Percentiles rank a stretch among this genome's conserved stretches.
These are phyloP conservation scores for Ogataea henricii DNA, from an alignment of 805 yeast genomes.

Conservation along the genomic window DNA sequence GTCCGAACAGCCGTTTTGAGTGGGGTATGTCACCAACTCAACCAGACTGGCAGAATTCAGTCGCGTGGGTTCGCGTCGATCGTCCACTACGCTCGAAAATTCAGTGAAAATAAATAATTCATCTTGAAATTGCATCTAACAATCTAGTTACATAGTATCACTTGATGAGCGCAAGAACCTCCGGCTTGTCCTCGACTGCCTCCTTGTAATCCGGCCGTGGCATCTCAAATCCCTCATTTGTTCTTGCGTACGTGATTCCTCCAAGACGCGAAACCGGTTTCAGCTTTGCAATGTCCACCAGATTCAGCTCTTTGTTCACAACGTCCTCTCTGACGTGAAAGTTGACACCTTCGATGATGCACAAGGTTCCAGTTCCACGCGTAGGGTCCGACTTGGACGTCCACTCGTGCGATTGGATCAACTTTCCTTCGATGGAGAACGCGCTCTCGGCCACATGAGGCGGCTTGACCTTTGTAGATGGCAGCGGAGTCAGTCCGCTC, in stretches of 20 bases:
- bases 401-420: slow-evolving; percentile 47
- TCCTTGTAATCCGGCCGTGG: slow-evolving; percentile 44
- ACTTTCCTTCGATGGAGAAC: slow-evolving; percentile 57
- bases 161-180: slow-evolving; percentile 8
- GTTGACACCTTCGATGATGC: slow-evolving; percentile 55
- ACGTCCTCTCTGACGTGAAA: slow-evolving; percentile 61
- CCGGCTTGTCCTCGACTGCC: slow-evolving; percentile 16
- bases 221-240: slow-evolving; percentile 46
- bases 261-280: slow-evolving; percentile 60
- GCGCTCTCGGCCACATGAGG: slow-evolving; percentile 64
- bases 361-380: slow-evolving; percentile 39
- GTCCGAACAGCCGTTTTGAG: too few relatives aligned
- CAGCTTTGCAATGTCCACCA: slow-evolving; percentile 47
- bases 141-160: background rate
- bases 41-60: too few relatives aligned
- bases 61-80: too few relatives aligned
- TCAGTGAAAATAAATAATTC: background rate
- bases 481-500: slow-evolving; percentile 51
- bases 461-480: slow-evolving; percentile 49
- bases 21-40: too few relatives aligned
- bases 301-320: slow-evolving; percentile 40
- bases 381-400: slow-evolving; percentile 41
- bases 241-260: slow-evolving; percentile 49
- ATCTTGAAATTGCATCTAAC: background rate
- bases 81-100: too few relatives aligned